Evolutionary conservation across 352 stramenopile species (phyloP).

Genomic region (Thraustochytrium striatum): DNA sequence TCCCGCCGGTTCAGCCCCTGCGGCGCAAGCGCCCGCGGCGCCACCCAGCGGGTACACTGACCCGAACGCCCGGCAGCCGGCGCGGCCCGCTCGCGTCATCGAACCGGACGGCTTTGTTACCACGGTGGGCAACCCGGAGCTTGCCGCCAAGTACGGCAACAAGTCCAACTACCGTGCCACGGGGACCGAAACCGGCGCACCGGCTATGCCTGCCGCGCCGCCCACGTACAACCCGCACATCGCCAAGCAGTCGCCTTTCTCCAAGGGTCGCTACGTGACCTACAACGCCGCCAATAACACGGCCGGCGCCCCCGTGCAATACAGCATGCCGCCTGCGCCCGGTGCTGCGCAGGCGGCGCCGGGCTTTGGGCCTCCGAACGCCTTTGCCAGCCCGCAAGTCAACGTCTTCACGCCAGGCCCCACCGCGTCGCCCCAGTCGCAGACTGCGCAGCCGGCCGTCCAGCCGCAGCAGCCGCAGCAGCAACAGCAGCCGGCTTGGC

Average conservation of each 20-base stretch:
- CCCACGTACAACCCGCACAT: slow-evolving; percentile 36
- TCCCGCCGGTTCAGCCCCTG: background rate
- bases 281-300: slow-evolving; percentile 29
- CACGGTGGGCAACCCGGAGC: slow-evolving; percentile 75
- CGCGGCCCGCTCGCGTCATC: slow-evolving; percentile 60
- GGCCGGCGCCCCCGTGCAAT: background rate
- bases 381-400: background rate
- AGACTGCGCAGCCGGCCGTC: background rate
- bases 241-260: slow-evolving; percentile 4
- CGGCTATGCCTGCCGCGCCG: background rate
- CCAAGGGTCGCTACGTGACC: slow-evolving; percentile 21
- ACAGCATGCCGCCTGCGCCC: background rate
- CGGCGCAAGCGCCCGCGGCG: background rate
- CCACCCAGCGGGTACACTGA: background rate
- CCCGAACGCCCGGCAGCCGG: background rate
- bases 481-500: background rate
- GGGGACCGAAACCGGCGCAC: background rate
- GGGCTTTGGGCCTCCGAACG: background rate
- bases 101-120: slow-evolving; percentile 78
- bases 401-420: background rate
- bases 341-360: background rate
- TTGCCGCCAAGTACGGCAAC: slow-evolving; percentile 81
- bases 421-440: background rate
- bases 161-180: slow-evolving; percentile 48
- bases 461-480: background rate